Percentiles rank a stretch among this genome's conserved stretches.
Conservation (phyloP, 2,329 filamentous ascomycete genomes). For the Calonectria fujianensis region DNA sequence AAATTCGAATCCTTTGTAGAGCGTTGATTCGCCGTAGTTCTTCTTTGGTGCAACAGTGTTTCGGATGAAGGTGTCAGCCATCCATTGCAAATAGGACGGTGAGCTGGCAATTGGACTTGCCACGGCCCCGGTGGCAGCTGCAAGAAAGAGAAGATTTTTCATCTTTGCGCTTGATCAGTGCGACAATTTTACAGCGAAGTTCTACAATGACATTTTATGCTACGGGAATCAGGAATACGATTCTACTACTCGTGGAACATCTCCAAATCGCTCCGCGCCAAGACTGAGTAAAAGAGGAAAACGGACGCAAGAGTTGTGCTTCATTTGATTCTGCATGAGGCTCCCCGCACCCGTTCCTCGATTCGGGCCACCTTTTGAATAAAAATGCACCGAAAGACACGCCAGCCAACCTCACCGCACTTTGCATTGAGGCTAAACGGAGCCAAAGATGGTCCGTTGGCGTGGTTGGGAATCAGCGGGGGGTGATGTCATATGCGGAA, state of each 20-base stretch:
- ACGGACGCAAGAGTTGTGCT: neutral
- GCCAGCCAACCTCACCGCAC: neutral
- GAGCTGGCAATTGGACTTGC: slow-evolving; percentile 1
- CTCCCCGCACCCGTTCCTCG: neutral
- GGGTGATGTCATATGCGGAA: neutral
- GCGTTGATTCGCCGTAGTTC: slow-evolving; percentile 66
- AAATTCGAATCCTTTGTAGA: slow-evolving; percentile 68
- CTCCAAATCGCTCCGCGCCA: neutral
- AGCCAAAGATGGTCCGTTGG: neutral
- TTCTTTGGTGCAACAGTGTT: slow-evolving; percentile 61
- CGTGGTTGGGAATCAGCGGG: neutral
- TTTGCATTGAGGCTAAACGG: slow-evolving; percentile 15
- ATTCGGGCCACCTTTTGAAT: neutral
- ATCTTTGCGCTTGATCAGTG: neutral
- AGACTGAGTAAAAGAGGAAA: slow-evolving; percentile 7
- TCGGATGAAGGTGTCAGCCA: slow-evolving; percentile 69
- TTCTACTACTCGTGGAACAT: slow-evolving; percentile 18
- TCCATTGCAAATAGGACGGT: slow-evolving; percentile 46
- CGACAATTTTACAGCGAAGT: neutral
- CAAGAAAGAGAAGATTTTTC: slow-evolving; percentile 3
- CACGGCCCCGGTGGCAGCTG: neutral
- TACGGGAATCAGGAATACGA: too few relatives aligned
- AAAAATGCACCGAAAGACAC: neutral
- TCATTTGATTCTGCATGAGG: neutral
- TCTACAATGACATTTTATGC: neutral